phyloP scores from a whole-genome alignment of 352 stramenopile species.

The Phytophthora palmivora region DNA sequence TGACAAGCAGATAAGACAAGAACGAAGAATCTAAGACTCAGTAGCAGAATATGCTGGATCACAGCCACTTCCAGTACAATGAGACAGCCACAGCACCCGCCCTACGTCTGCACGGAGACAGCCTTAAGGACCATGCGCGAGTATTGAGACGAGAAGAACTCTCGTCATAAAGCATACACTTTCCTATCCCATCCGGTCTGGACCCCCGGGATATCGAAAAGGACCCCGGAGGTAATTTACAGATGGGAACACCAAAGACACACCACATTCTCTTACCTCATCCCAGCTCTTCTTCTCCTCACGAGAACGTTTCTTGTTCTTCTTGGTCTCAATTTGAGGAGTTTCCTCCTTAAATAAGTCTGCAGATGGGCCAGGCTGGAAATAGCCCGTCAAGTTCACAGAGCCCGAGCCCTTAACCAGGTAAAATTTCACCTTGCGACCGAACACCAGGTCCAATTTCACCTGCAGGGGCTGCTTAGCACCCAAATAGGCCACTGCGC shows the following conservation, averaged over 20 bases:
- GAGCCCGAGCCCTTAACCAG: conserved; percentile 61
- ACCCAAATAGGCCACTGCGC: conserved; percentile 66
- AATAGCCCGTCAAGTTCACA: conserved; percentile 85
- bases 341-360: conserved; percentile 46
- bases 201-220: conserved; percentile 66
- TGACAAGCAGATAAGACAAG: conserved; percentile 38
- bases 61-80: conserved; percentile 30
- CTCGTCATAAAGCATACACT: conserved; percentile 66
- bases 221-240: conserved; percentile 68
- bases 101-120: conserved; percentile 84
- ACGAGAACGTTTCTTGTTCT: conserved; percentile 76
- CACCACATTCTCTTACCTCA: conserved; percentile 55
- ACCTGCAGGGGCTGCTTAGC: conserved; percentile 61
- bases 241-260: conserved; percentile 50
- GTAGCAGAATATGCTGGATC: conserved; percentile 28
- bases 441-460: conserved; percentile 87
- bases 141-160: conserved; percentile 86
- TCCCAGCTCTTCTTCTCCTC: conserved; percentile 61
- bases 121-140: conserved; percentile 92
- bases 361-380: conserved; percentile 65
- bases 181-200: conserved; percentile 90
- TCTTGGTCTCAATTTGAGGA: conserved; percentile 32
- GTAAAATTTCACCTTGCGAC: conserved; percentile 81
- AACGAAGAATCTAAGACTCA: not conserved
- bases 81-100: conserved; percentile 44